Evolutionary conservation across 352 stramenopile genomes (phyloP), one percentile per base, ranked within the genome.

Genomic region (Pythium volutum): DNA sequence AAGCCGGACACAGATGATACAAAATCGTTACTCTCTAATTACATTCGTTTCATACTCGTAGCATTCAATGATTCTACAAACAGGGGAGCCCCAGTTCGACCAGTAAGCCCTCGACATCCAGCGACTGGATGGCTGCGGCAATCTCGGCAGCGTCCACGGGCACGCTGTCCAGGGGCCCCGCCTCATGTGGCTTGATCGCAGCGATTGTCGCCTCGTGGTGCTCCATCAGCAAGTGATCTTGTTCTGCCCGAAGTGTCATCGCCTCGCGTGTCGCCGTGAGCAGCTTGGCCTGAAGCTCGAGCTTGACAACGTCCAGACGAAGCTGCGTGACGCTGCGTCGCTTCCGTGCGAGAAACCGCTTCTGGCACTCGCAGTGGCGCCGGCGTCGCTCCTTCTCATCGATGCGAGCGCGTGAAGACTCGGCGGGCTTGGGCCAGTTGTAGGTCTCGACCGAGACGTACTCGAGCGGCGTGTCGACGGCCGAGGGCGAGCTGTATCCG

Each of bases 401-500:
- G 3, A 57, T 26, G 7, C 56, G 56, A 22, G 10, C 2, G 25
- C 56, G 56, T 15, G 46, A 48, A 1, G 56, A 11, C 1, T 23
- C 36, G 12, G 26, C 23, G 3, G 14, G 23, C 41, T 45, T 58
- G 15, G 58, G 58, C 58, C 50, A 58, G 9, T 41, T 1, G 31
- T 59, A 65, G 26, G 12, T 33, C 20, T 46, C 50, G 26, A 65
- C 49, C 0, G 48, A 58, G 49, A 59, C 38, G 39, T 58, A 65
- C 15, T 59, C 49, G 14, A 59, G 48, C 38, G 50, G 42, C 7
- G 31, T 7, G 26, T 60, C 54, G 41, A 60, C 54, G 15, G 26
- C 29, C 16, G 11, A 18, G 9, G 47, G 47, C 47, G 47, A 54
- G 15, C 27, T 26, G 47, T 41, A 54, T 26, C 27, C 47, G n/a